Evolutionary conservation across 179 eudicot species (phyloP).

Genomic region (Patellifolia procumbens): DNA sequence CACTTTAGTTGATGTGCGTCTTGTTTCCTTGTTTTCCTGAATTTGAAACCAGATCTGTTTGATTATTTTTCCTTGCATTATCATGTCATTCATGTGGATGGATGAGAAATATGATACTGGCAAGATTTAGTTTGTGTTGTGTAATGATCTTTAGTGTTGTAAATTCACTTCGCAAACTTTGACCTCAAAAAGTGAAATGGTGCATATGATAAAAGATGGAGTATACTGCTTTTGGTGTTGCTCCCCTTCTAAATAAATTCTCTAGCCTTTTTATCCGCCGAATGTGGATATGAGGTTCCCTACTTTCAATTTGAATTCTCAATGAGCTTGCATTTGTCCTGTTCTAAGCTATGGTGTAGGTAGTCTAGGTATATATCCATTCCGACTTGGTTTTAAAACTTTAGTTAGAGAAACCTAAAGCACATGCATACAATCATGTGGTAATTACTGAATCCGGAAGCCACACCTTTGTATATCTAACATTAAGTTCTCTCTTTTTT

Average conservation of each 20-base stretch:
- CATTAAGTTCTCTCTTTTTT: slow-evolving; percentile 1
- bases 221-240: too few species aligned
- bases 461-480: background rate
- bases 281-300: too few species aligned
- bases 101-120: background rate
- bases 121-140: background rate
- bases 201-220: too few species aligned
- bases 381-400: background rate
- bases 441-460: background rate
- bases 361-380: background rate
- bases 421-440: background rate
- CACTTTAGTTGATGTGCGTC: slow-evolving; percentile 87
- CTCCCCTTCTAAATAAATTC: too few species aligned
- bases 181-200: too few species aligned
- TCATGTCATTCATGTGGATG: background rate
- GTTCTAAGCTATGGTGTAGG: background rate
- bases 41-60: background rate
- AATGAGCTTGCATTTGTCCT: background rate
- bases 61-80: background rate
- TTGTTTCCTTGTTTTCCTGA: slow-evolving; percentile 26
- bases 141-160: background rate
- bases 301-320: background rate
- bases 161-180: background rate
- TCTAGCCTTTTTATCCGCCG: too few species aligned
- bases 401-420: background rate